Percentiles rank a stretch among this genome's conserved stretches.
Conservation (phyloP, 2,329 filamentous ascomycete species). For the Didymella segeticola region DNA sequence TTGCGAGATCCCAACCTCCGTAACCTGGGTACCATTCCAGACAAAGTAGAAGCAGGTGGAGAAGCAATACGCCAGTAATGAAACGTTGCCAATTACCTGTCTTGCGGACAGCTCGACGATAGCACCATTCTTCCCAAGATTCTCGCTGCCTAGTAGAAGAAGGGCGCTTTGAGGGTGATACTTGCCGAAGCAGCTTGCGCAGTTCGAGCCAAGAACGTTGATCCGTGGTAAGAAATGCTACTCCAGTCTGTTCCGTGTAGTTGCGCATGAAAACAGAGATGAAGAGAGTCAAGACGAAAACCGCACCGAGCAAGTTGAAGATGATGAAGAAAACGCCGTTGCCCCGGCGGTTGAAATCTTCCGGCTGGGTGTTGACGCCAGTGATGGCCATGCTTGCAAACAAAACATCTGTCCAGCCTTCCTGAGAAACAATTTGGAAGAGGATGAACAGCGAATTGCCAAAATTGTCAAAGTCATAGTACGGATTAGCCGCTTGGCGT, state of each 20-base stretch:
- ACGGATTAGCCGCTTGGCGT: constrained; percentile 79
- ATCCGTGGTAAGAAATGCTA: constrained; percentile 93
- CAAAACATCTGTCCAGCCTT: constrained; percentile 96
- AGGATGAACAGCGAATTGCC: constrained; percentile 93
- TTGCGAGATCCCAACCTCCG: constrained; percentile 69
- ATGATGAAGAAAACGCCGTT: constrained; percentile 95
- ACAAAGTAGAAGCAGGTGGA: constrained; percentile 84
- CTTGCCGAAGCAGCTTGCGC: constrained; percentile 87
- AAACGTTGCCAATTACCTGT: constrained; percentile 87
- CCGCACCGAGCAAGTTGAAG: constrained; percentile 94
- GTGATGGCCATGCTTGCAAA: constrained; percentile 83
- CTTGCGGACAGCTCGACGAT: constrained; percentile 92
- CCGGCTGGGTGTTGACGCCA: constrained; percentile 75
- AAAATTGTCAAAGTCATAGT: constrained; percentile 93
- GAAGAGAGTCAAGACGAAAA: constrained; percentile 96
- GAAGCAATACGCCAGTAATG: constrained; percentile 78
- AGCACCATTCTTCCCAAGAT: constrained; percentile 91
- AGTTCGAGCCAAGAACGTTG: constrained; percentile 97
- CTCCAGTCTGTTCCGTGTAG: constrained; percentile 97
- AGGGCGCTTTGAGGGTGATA: constrained; percentile 92
- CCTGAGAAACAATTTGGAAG: constrained; percentile 98
- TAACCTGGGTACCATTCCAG: constrained; percentile 85
- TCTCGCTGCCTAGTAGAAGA: constrained; percentile 74
- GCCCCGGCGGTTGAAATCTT: constrained; percentile 72
- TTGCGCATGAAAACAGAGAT: constrained; percentile 99